Base-by-base conservation (phyloP, 495 filamentous ascomycete genomes). In the Lepraria neglecta region DNA sequence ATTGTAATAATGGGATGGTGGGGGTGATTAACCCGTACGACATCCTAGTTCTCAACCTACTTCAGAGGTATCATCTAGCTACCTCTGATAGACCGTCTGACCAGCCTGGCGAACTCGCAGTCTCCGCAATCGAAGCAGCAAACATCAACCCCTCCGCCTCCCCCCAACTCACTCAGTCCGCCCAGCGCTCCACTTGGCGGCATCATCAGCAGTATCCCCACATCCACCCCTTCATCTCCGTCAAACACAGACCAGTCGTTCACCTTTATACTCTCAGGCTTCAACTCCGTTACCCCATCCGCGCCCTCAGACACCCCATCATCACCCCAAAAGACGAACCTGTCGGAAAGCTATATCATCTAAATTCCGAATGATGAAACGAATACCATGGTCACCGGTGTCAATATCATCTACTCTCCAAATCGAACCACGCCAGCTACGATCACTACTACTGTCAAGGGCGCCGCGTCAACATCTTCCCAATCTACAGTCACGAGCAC, bases 21-120 rank as follows among this genome's bases (percentile, higher is more conserved):
- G 62, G 62, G 21, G 62, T 60, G 9, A 64, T 64, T 11, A 64
- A 64, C 40, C 46, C 56, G 62, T 64, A 42, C 44, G 62, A 28
- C 11, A 14, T 10, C 38, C 9, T 42, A 42, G 2, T 19, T 47
- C 45, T 42, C 38, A 24, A 24, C 24, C 24, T 24, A 24, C 24
- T 24, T 24, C 6, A 21, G 6, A 12, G 24, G 12, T 47, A 4
- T 47, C 12, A 17, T 51, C 12, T 27, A 4, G 14, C 31, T 38
- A 33, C 15, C 1, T 19, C n/a, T 24, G 19, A 33, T 33, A 54
- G 51, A 9, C 31, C 30, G 2, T 19, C 31, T 1, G 9, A n/a
- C 12, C 15, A 30, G 6, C 27, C 31, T 3, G 51, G 19, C 12
- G 28, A 54, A 7, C 21, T 54, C n/a, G 15, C 0, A 54, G 30